Base-by-base conservation (phyloP, 805 yeast genomes). In the Pichia deserticola region DNA sequence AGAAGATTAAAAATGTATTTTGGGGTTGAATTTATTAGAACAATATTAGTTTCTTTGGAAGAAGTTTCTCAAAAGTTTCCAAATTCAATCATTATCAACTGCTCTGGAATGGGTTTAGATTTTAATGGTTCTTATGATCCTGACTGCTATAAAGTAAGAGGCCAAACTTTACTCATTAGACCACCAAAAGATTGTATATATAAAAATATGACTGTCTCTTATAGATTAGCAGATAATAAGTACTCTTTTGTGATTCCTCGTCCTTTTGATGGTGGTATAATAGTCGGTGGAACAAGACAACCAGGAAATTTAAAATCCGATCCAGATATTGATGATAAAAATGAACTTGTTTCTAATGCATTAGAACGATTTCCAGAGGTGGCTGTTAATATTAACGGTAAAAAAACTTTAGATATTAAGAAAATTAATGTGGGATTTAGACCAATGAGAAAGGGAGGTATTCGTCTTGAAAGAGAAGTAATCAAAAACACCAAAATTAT, bases 241-340 rank as follows among this genome's bases (percentile, higher is more conserved):
- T 64, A 64, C 63, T 79, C 84, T 0, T 84, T 84, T 64, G 74
- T 76, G 7, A 82, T 85, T 40, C 79, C 83, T 34, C 69, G 92
- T 59, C 84, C 85, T 0, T 68, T 77, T 3, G 65, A 76, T 54
- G 83, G 84, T 13, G 85, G 86, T 1, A 67, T 79, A 27, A 82
- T 85, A 44, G 61, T 85, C 5, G 93, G 93, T 5, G 92, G 92
- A 5, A 84, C 89, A 0, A 83, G 84, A 57, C 86, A 81, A 53
- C 59, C 72, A 4, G 59, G 67, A 36, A 79, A 74, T 38, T 51
- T 55, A 7, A 57, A 56, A 15, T 45, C 66, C 1, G 61, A 52
- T 5, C 73, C 75, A 10, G 65, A 72, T 36, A 68, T 65, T 1
- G 64, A 59, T 5, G 89, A 84, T 52, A 76, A 84, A 0, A 52